phyloP scores from a whole-genome alignment of 345 rosid species.

The Salix caprea region DNA sequence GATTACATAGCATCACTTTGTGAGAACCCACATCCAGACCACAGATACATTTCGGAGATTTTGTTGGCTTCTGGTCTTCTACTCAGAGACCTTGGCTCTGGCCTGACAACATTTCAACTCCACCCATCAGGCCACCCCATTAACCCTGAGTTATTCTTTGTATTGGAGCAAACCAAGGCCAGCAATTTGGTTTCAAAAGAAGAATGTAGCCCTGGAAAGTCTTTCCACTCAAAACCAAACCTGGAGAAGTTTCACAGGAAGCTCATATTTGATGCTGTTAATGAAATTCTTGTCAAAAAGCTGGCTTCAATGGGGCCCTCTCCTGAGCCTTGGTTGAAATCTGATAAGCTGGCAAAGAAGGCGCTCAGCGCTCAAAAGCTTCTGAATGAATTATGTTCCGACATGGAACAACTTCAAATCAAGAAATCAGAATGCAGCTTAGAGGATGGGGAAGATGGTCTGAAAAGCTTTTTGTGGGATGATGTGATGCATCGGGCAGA shows the following conservation, averaged over 20 bases:
- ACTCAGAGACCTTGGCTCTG: conserved; percentile 70
- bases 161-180: conserved; percentile 84
- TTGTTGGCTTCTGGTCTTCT: conserved; percentile 87
- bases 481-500: conserved; percentile 61
- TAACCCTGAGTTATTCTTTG: conserved; percentile 80
- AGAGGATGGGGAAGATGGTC: conserved; percentile 55
- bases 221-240: conserved; percentile 30
- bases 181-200: conserved; percentile 43
- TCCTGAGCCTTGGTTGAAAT: conserved; percentile 49
- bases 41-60: conserved; percentile 92
- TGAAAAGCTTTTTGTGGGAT: conserved; percentile 53
- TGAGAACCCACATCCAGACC: conserved; percentile 75
- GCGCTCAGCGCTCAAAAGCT: conserved; percentile 68
- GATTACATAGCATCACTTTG: conserved; percentile 95
- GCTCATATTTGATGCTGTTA: conserved; percentile 80
- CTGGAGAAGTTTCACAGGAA: conserved; percentile 60
- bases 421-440: conserved; percentile 40
- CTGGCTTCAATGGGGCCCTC: conserved; percentile 38
- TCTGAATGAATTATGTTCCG: conserved; percentile 63
- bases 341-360: conserved; percentile 48
- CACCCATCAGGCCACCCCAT: conserved; percentile 85
- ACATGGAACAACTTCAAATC: conserved; percentile 54
- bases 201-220: conserved; percentile 35
- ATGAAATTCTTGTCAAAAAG: conserved; percentile 71
- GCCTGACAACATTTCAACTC: conserved; percentile 61